These are phyloP conservation scores for Aspergillus heteromorphus DNA, from an alignment of 495 filamentous ascomycete genomes.

Conservation along the genomic window DNA sequence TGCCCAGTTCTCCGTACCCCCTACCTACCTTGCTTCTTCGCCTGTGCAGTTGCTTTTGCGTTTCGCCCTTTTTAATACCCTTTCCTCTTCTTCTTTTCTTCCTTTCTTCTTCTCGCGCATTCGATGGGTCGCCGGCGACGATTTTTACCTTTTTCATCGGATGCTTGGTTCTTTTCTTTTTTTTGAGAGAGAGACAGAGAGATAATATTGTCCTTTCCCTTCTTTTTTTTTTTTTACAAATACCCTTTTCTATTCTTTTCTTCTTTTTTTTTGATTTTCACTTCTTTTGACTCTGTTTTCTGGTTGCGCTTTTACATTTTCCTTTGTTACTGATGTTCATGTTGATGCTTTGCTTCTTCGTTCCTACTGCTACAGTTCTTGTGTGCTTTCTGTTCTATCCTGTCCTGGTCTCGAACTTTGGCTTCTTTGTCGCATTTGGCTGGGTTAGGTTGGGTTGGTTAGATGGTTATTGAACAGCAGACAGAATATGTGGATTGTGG, in stretches of 20 bases:
- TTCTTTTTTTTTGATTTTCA: constrained; percentile 5
- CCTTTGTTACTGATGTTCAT: neutral
- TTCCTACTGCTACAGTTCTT: constrained; percentile 1
- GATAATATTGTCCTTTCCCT: constrained; percentile 1
- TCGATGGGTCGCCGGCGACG: neutral
- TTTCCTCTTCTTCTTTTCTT: neutral
- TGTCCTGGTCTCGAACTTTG: too few relatives aligned
- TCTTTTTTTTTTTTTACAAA: constrained; percentile 6
- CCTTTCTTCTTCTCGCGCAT: neutral
- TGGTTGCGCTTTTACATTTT: neutral
- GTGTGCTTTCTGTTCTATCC: too few relatives aligned
- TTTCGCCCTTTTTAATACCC: constrained; percentile 5
- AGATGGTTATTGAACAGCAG: too few relatives aligned
- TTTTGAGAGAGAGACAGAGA: too few relatives aligned
- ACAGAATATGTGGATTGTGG: too few relatives aligned
- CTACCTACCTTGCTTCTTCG: neutral
- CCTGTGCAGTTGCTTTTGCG: neutral
- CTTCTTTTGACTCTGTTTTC: constrained; percentile 3
- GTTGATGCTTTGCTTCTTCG: too few relatives aligned
- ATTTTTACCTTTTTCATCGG: constrained; percentile 2
- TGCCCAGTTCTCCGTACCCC: neutral
- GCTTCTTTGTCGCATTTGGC: too few relatives aligned
- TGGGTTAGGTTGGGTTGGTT: too few relatives aligned
- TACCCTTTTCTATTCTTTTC: constrained; percentile 2
- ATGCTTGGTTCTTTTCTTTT: constrained; percentile 3